Percentiles rank a stretch among this genome's conserved stretches.
phyloP scores from a whole-genome alignment of 768 basidiomycete genomes.

The Butyriboletus loyo region DNA sequence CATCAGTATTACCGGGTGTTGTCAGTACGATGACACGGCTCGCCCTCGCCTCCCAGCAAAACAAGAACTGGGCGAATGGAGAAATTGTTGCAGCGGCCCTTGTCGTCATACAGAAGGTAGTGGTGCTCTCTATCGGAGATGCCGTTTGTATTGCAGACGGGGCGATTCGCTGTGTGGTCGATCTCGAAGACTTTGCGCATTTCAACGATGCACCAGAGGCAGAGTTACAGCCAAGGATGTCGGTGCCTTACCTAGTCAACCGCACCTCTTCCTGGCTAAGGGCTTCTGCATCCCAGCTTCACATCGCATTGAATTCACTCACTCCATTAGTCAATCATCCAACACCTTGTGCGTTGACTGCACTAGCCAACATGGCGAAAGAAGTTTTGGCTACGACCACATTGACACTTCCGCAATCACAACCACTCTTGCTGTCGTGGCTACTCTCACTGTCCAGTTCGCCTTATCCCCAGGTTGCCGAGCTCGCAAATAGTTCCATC shows the following conservation, averaged over 20 bases:
- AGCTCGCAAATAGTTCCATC: slow-evolving; percentile 46
- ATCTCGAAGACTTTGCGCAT: slow-evolving; percentile 62
- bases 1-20: slow-evolving; percentile 81
- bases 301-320: slow-evolving; percentile 77
- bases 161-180: slow-evolving; percentile 48
- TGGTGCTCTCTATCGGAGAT: slow-evolving; percentile 64
- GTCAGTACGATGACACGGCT: slow-evolving; percentile 75
- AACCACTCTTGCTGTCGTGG: slow-evolving; percentile 65
- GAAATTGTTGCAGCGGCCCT: slow-evolving; percentile 61
- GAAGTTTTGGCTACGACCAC: slow-evolving; percentile 52
- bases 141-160: slow-evolving; percentile 63
- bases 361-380: slow-evolving; percentile 55
- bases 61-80: slow-evolving; percentile 71
- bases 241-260: slow-evolving; percentile 44
- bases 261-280: slow-evolving; percentile 77
- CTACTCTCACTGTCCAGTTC: slow-evolving; percentile 72
- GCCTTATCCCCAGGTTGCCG: slow-evolving; percentile 49
- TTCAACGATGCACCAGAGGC: slow-evolving; percentile 18
- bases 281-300: slow-evolving; percentile 78
- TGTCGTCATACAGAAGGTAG: slow-evolving; percentile 49
- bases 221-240: slow-evolving; percentile 20
- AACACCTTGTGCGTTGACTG: slow-evolving; percentile 58
- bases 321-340: slow-evolving; percentile 71
- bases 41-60: slow-evolving; percentile 50
- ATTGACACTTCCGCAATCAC: slow-evolving; percentile 64